Base-by-base conservation (phyloP, 176 grass and related monocot species). In the Phoenix dactylifera region DNA sequence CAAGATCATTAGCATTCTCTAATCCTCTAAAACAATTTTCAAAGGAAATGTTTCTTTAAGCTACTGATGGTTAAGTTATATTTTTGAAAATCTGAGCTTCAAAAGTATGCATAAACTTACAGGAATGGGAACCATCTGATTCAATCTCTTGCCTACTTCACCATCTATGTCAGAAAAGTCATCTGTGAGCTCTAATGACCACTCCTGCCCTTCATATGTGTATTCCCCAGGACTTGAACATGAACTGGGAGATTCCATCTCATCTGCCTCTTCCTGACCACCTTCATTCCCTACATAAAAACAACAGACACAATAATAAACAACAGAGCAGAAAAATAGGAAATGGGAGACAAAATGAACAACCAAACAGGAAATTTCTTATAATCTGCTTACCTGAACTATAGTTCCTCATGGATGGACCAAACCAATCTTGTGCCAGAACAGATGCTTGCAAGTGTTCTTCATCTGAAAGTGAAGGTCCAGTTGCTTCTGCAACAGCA, bases 131-230 rank as follows among this genome's bases (percentile, higher is more conserved):
- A 89, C 87, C 93, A 98, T 98, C 25, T 78, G 70, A 74, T 89
- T 87, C 58, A 92, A 79, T 64, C 88, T 75, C 75, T 83, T 85
- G 28, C 76, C 81, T 73, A 92, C 85, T 86, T 98, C 87, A 68
- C 79, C 88, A 52, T 97, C 86, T 75, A 95, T 91, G 54, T 72
- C 78, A 22, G 56, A 72, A 77, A 63, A 79, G 44, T 82, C 78
- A 52, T 91, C 75, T n/a, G 65, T 62, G 2, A 64, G 10, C 54
- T 77, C 67, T 50, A 77, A 51, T 59, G 70, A 14, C 59, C 53
- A 70, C 63, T 76, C 73, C 26, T 67, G 67, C 22, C 60, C 68
- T 62, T 64, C 56, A 60, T 18, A 71, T 50, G 67, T 77, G 29
- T 67, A 55, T 53, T 76, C 62, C 57, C 16, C 30, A 30, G 79